These are phyloP conservation scores for Candida orba DNA, from an alignment of 805 yeast species.

Conservation along the genomic window DNA sequence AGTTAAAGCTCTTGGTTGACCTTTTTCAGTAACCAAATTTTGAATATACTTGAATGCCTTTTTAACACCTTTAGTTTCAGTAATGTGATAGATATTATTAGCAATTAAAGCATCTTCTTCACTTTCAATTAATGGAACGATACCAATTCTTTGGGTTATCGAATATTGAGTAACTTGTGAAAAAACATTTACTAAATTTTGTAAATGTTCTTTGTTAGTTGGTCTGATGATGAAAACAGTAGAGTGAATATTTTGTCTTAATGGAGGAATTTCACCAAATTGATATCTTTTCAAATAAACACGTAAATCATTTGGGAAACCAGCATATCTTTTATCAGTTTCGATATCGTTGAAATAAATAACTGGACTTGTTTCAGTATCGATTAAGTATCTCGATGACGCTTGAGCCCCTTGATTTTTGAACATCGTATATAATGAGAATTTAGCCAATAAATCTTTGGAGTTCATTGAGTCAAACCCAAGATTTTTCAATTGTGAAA, in stretches of 20 bases:
- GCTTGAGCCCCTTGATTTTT: slow-evolving; percentile 11
- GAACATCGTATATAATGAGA: slow-evolving; percentile 27
- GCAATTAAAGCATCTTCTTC: slow-evolving; percentile 15
- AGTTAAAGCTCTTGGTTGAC: slow-evolving; percentile 5
- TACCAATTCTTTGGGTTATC: slow-evolving; percentile 74
- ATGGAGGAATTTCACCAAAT: slow-evolving; percentile 60
- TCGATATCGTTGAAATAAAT: slow-evolving; percentile 77
- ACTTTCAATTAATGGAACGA: slow-evolving; percentile 50
- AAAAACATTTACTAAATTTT: slow-evolving; percentile 42
- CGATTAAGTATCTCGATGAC: slow-evolving; percentile 23
- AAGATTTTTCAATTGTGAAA: slow-evolving; percentile 23
- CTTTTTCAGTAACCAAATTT: slow-evolving; percentile 6
- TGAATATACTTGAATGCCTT: slow-evolving; percentile 15
- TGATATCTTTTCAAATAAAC: slow-evolving; percentile 40
- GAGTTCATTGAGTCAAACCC: slow-evolving; percentile 29
- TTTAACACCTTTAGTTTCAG: slow-evolving; percentile 10
- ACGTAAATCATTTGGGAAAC: slow-evolving; percentile 36
- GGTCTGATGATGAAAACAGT: slow-evolving; percentile 62
- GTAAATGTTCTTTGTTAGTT: slow-evolving; percentile 42
- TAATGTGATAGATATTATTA: slow-evolving; percentile 15
- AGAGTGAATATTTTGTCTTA: slow-evolving; percentile 70
- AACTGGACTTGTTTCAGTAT: slow-evolving; percentile 31
- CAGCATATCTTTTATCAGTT: slow-evolving; percentile 45
- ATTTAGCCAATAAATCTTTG: slow-evolving; percentile 32
- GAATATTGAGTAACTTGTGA: slow-evolving; percentile 45